Evolutionary conservation across 306 rosid species (phyloP).

Genomic region (Pyrus pyrifolia): DNA sequence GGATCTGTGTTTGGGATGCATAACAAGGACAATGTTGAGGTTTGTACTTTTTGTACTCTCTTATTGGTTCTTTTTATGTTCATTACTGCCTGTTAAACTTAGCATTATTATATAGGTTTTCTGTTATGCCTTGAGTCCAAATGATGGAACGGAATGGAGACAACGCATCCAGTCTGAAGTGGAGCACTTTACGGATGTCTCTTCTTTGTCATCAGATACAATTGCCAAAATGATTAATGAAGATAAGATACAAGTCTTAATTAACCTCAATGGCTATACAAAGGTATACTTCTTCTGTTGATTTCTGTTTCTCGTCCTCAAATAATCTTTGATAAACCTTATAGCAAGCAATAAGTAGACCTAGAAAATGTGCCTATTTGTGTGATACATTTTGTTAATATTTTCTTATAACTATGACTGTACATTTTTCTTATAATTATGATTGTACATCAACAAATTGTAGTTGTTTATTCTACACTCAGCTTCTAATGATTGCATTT

Average conservation of each 20-base stretch:
- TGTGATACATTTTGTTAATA: not conserved
- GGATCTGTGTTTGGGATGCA: slow-evolving; percentile 99
- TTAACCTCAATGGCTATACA: slow-evolving; percentile 96
- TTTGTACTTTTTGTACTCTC: slow-evolving; percentile 13
- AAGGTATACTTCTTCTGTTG: slow-evolving; percentile 42
- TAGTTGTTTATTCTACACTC: not conserved
- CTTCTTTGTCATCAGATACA: slow-evolving; percentile 82
- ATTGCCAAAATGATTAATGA: slow-evolving; percentile 84
- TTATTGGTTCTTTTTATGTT: not conserved
- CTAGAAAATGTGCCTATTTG: not conserved
- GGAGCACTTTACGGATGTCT: slow-evolving; percentile 88
- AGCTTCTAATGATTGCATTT: not conserved
- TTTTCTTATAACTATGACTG: not conserved
- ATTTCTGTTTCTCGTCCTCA: not conserved
- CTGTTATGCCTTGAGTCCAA: slow-evolving; percentile 93
- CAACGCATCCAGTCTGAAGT: slow-evolving; percentile 84
- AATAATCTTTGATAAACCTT: not conserved
- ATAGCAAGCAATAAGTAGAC: not conserved
- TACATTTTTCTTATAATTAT: not conserved
- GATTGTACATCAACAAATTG: not conserved
- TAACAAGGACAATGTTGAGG: slow-evolving; percentile 75
- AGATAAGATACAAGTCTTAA: slow-evolving; percentile 77
- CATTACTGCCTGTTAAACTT: not conserved
- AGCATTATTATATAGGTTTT: slow-evolving; percentile 50
- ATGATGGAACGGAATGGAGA: slow-evolving; percentile 96